Conservation (phyloP, 306 rosid species). For the Quercus alba region DNA sequence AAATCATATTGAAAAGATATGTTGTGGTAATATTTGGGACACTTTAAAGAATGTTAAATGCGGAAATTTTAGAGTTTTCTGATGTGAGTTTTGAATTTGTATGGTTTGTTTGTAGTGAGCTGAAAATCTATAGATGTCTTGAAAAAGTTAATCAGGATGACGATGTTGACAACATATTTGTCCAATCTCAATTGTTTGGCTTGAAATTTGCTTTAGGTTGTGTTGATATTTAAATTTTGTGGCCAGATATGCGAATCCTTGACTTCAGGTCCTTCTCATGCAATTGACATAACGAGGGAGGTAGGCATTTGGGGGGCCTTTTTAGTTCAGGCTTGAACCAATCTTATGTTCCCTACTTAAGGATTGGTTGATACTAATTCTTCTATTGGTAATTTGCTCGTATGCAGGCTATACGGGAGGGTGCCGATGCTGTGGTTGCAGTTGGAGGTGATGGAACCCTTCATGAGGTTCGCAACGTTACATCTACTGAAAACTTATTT, state of each 20-base stretch:
- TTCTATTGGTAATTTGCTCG: conserved; percentile 11
- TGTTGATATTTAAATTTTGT: neutral
- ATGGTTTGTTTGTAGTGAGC: neutral
- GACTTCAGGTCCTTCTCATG: conserved; percentile 94
- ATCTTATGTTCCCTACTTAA: neutral
- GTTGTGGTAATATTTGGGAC: neutral
- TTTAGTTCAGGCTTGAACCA: too few species aligned
- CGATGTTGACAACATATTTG: neutral
- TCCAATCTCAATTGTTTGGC: conserved; percentile 22
- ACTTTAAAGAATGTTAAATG: neutral
- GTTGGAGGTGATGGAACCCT: conserved; percentile 99
- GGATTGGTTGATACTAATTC: neutral
- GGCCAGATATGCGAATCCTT: conserved; percentile 80
- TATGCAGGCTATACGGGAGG: conserved; percentile 81
- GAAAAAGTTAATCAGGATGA: neutral
- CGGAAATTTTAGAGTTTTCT: neutral
- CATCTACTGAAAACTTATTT: neutral
- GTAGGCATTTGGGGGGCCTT: conserved; percentile 37
- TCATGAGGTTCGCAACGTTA: conserved; percentile 68
- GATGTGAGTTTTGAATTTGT: neutral
- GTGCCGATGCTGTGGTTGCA: conserved; percentile 85
- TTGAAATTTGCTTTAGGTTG: conserved; percentile 4
- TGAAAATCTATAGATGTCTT: neutral
- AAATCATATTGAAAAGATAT: neutral
- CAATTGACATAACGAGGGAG: conserved; percentile 91